These are phyloP conservation scores for Apophysomyces variabilis DNA, from an alignment of 371 early-diverging fungal genomes.

Conservation along the genomic window DNA sequence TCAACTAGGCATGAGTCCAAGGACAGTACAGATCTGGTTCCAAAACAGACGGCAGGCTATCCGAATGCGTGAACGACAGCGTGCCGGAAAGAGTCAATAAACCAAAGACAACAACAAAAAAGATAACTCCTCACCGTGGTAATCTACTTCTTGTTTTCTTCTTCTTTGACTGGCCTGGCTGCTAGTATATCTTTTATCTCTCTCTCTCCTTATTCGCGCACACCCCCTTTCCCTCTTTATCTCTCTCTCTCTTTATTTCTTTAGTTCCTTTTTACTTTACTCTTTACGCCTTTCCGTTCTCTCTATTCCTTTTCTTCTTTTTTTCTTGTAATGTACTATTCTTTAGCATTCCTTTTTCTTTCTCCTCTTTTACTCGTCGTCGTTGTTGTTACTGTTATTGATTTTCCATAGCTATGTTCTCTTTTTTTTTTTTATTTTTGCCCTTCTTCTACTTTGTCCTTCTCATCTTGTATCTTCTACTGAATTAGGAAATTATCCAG, in stretches of 20 bases:
- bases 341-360: background rate
- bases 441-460: no score
- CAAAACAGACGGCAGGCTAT: slow-evolving; percentile 85
- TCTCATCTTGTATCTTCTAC: background rate
- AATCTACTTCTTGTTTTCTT: background rate
- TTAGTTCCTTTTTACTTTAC: background rate
- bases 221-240: background rate
- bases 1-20: slow-evolving; percentile 81
- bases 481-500: slow-evolving; percentile 5
- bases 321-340: background rate
- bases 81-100: slow-evolving; percentile 17
- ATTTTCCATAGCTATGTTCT: background rate
- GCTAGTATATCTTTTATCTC: background rate
- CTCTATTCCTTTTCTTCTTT: background rate
- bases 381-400: no score
- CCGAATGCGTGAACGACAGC: slow-evolving; percentile 55
- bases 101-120: background rate
- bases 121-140: background rate
- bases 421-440: background rate
- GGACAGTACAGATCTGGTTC: slow-evolving; percentile 94
- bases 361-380: background rate
- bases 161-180: background rate
- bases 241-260: background rate
- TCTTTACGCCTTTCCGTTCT: background rate
- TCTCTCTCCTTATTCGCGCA: background rate